Evolutionary conservation across 2,329 filamentous ascomycete species (phyloP).

Genomic region (Gaeumannomyces tritici): DNA sequence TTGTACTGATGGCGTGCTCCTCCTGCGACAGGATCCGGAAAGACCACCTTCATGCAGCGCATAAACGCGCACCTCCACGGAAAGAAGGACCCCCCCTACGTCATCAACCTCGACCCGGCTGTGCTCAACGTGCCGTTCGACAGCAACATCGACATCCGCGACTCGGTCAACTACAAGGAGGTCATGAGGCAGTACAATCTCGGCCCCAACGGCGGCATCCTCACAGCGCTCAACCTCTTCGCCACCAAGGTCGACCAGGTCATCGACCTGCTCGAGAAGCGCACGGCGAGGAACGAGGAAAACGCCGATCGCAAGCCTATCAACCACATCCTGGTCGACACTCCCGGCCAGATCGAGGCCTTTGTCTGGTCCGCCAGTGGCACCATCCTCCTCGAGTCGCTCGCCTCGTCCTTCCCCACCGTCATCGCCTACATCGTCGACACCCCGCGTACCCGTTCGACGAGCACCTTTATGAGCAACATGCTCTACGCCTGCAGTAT

Average conservation of each 20-base stretch:
- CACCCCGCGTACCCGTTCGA: constrained; percentile 85
- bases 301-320: constrained; percentile 54
- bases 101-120: constrained; percentile 93
- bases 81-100: constrained; percentile 75
- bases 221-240: constrained; percentile 93
- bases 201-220: constrained; percentile 90
- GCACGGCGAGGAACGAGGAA: constrained; percentile 54
- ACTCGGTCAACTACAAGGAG: constrained; percentile 98
- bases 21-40: constrained; percentile 62
- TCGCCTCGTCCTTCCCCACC: constrained; percentile 91
- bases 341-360: constrained; percentile 94
- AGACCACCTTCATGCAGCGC: constrained; percentile 99
- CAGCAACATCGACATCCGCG: constrained; percentile 96
- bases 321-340: constrained; percentile 85
- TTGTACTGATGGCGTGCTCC: background rate
- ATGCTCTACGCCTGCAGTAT: constrained; percentile 99
- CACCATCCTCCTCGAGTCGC: constrained; percentile 82
- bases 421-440: constrained; percentile 97
- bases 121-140: constrained; percentile 91
- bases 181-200: constrained; percentile 99
- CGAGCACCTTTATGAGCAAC: constrained; percentile 98
- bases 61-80: constrained; percentile 89
- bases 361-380: constrained; percentile 98
- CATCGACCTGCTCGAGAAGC: constrained; percentile 79
- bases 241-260: constrained; percentile 98